These are phyloP conservation scores for Scedosporium dehoogii DNA, from an alignment of 2,329 filamentous ascomycete genomes.

Conservation along the genomic window DNA sequence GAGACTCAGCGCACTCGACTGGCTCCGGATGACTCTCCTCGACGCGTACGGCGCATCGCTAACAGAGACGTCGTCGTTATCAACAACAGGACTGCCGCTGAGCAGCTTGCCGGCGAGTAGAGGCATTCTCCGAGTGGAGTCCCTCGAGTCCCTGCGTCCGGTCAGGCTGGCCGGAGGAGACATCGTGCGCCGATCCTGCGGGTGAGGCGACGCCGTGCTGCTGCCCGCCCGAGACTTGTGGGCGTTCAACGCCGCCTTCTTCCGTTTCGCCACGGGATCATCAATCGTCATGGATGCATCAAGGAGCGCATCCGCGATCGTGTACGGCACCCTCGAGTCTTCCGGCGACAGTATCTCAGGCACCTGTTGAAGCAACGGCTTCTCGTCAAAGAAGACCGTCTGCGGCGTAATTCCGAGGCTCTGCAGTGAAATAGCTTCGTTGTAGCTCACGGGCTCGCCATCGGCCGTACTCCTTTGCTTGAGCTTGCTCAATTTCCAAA, in stretches of 20 bases:
- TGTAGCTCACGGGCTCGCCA: conserved; percentile 27
- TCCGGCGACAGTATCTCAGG: conserved; percentile 19
- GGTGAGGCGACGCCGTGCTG: conserved; percentile 22
- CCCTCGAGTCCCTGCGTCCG: not conserved
- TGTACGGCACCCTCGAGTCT: conserved; percentile 46
- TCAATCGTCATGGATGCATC: conserved; percentile 88
- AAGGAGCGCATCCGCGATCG: conserved; percentile 80
- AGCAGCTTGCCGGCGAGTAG: not conserved
- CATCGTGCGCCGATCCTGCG: conserved; percentile 7
- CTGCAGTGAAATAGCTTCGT: conserved; percentile 64
- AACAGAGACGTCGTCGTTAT: conserved; percentile 24
- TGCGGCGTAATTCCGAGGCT: conserved; percentile 71
- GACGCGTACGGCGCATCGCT: conserved; percentile 32
- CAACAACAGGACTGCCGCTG: conserved; percentile 7
- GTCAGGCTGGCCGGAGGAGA: conserved; percentile 17
- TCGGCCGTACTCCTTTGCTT: conserved; percentile 44
- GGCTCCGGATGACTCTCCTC: conserved; percentile 40
- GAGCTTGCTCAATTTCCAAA: conserved; percentile 74
- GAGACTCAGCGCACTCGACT: conserved; percentile 49
- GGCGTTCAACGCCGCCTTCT: conserved; percentile 39
- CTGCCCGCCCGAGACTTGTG: conserved; percentile 36
- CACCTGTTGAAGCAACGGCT: conserved; percentile 36
- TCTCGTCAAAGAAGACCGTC: conserved; percentile 86
- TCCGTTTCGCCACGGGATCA: conserved; percentile 47
- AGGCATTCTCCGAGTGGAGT: not conserved